Base-by-base conservation (phyloP, 2,329 filamentous ascomycete genomes). In the Mollisia scopiformis region DNA sequence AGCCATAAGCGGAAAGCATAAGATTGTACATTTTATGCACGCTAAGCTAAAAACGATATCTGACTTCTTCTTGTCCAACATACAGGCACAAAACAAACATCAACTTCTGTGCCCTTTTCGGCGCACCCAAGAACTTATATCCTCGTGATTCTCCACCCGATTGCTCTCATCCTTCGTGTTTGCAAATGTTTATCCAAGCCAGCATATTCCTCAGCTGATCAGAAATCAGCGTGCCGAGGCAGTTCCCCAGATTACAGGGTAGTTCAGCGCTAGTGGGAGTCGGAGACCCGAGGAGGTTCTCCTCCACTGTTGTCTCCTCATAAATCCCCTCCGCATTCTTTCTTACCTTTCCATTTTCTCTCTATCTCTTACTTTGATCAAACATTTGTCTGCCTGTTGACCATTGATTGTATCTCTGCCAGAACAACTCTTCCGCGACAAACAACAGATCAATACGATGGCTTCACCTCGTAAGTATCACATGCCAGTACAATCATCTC, bases 381-480 rank as follows among this genome's bases (percentile, higher is more conserved):
- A 37, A 11, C n/a, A 28, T 39, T 39, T 37, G 16, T 54, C 50
- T 16, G 41, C 30, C 35, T 59, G 37, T 33, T 49, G 14, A 33
- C 53, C 11, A 59, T 56, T 49, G 39, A 49, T 47, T 39, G 46
- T 27, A 59, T n/a, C 30, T 35, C 28, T 43, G 16, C 37, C 35
- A 31, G 37, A 8, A 46, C 47, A 55, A 52, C 53, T 56, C 47
- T 62, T 61, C 59, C 58, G 43, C 57, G 61, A 55, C 55, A 59
- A 50, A 51, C 50, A 47, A 47, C 7, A 46, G 21, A 47, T 27
- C 64, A 61, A 59, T 76, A 79, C 65, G 67, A 93, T 93, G 90
- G 88, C 90, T 67, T 92, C 90, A 78, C 88, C 90, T 78, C 91
- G 91, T 93, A 87, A 76, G 90, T 69, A 61, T 68, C 68, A 70